Conservation (phyloP, 441 rosid genomes). For the Gossypium gossypioides region DNA sequence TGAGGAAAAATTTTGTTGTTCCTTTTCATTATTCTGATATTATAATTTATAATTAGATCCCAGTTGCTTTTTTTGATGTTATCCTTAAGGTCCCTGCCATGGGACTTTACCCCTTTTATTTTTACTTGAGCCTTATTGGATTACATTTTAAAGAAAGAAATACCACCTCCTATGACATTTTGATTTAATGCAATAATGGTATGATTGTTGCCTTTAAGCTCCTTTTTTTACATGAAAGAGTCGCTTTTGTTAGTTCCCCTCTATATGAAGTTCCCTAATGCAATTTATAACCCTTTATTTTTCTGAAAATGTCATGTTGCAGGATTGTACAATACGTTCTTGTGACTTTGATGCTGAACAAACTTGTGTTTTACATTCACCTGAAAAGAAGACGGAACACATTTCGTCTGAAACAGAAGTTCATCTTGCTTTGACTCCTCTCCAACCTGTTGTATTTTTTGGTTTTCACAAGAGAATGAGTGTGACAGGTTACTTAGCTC, state of each 20-base stretch:
- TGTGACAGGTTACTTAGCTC: conserved; percentile 65
- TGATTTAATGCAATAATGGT: background rate
- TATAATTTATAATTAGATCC: background rate
- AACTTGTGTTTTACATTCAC: conserved; percentile 92
- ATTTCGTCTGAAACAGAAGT: conserved; percentile 77
- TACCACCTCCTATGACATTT: background rate
- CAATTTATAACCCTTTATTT: background rate
- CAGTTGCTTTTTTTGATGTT: background rate
- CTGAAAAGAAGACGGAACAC: conserved; percentile 80
- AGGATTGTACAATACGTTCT: conserved; percentile 96
- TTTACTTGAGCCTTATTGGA: background rate
- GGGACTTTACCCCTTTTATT: background rate
- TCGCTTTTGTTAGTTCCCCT: background rate
- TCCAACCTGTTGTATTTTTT: conserved; percentile 92
- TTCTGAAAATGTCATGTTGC: conserved; percentile 10
- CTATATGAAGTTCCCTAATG: background rate
- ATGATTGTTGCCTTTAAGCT: background rate
- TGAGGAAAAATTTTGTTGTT: background rate
- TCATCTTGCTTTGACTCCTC: conserved; percentile 92
- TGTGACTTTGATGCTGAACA: conserved; percentile 97
- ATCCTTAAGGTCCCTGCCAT: background rate
- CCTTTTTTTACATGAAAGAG: background rate
- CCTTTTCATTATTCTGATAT: background rate
- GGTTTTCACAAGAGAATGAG: conserved; percentile 94
- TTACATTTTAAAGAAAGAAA: background rate